Evolutionary conservation across 2,329 filamentous ascomycete species (phyloP), one percentile per base, ranked within the genome.

Genomic region (Colletotrichum paranaense): DNA sequence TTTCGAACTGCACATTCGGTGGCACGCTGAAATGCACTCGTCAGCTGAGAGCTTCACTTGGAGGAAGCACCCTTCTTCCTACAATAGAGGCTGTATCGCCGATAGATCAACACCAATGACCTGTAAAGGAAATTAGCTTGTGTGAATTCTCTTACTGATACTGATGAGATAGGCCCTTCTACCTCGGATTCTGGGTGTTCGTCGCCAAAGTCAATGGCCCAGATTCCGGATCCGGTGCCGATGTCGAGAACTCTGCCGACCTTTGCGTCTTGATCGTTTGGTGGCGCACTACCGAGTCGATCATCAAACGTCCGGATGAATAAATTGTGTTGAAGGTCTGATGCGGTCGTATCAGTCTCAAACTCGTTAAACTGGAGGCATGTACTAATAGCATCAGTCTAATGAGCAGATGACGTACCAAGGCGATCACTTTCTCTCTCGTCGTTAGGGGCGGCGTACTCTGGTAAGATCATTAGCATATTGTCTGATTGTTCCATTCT

Each of bases 31-130:
- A 14, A 6, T 6, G 3, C 1, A 3, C 11, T 14, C 35, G 12
- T 38, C 35, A 38, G 35, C 11, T 38, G 35, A 5, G 35, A 38
- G 38, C 1, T 30, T 19, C 1, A 2, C 76, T 79, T 3, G 2
- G 19, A n/a, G 7, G 26, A 35, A 19, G 30, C 2, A 3, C 8
- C 8, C 30, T 32, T 32, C 30, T 32, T 11, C 30, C 30, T 32
- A 32, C 30, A 32, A 32, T 32, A 32, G 30, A 4, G 6, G 5
- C 70, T 91, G 89, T 12, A 89, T 88, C 0, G 89, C 88, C 19
- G 88, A 90, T 1, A 91, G 82, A 75, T 91, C 89, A 2, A 88
- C 87, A 5, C 89, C 89, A 49, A 85, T 84, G 1, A 81, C 89
- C 82, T 80, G 82, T 30, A 49, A 79, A 84, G 65, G 84, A 79